Conservation (phyloP, 257 asterid genomes). For the Asclepias syriaca region DNA sequence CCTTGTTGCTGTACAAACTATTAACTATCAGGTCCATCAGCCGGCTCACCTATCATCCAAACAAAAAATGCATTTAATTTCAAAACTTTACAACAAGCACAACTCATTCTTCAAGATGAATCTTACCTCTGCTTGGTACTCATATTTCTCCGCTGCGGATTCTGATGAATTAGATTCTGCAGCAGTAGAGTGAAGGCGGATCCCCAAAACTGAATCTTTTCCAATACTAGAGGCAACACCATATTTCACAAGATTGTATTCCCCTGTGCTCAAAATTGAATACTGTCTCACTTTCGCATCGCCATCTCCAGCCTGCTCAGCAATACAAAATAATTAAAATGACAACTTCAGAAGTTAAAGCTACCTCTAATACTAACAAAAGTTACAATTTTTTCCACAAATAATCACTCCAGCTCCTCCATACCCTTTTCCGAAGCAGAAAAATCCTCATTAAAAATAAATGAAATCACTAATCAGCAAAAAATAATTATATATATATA, state of each 20-base stretch:
- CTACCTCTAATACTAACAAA: neutral
- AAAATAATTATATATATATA: too few relatives aligned
- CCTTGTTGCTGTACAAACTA: constrained; percentile 91
- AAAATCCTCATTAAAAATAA: neutral
- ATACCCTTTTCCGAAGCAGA: neutral
- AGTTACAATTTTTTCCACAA: neutral
- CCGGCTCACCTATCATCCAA: constrained; percentile 77
- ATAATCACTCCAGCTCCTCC: too few relatives aligned
- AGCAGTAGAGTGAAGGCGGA: constrained; percentile 62
- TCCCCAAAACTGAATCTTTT: constrained; percentile 29
- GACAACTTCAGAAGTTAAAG: neutral
- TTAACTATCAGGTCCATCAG: constrained; percentile 97
- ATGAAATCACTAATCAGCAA: neutral
- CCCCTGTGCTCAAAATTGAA: constrained; percentile 42
- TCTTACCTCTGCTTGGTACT: constrained; percentile 96
- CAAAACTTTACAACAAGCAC: constrained; percentile 4
- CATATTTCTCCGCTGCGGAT: constrained; percentile 62
- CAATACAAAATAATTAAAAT: neutral
- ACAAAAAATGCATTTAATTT: constrained; percentile 3
- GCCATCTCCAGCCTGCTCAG: constrained; percentile 41
- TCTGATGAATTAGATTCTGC: constrained; percentile 57
- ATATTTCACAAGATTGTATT: constrained; percentile 16
- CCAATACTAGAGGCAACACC: constrained; percentile 25
- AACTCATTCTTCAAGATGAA: neutral
- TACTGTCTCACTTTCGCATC: constrained; percentile 42